Base-by-base conservation (phyloP, 306 rosid species). In the Alnus rubra region DNA sequence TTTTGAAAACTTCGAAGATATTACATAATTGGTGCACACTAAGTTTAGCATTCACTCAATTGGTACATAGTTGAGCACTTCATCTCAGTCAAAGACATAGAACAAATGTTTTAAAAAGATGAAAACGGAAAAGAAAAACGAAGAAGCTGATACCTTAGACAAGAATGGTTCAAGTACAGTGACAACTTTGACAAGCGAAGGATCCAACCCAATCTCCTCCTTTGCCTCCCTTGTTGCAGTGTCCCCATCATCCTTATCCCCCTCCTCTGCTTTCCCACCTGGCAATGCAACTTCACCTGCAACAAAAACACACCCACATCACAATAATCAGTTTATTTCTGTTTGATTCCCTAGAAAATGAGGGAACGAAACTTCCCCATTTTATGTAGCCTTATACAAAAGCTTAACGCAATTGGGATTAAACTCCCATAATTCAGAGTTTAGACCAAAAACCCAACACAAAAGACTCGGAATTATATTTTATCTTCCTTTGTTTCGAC, bases 281-380 rank as follows among this genome's bases (percentile, higher is more conserved):
- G 98, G 98, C 90, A 95, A 88, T 15, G 98, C 82, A 78, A 95
- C 88, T 82, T 95, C 98, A 78, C 98, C 98, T 95, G 91, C 79
- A 84, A 48, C 37, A 18, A 76, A 28, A 30, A 65, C 45, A 2
- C 53, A 45, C 56, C 45, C 31, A 79, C 67, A 79, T 63, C 58
- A 59, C 48, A 52, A 60, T 65, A 59, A 52, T 56, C n/a, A 62
- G 7, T 50, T 48, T 56, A 37, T 48, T 39, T 77, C 76, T 69
- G 45, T 30, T 64, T 23, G 35, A 13, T 28, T 58, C 37, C 64
- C 10, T 7, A n/a, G 15, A 55, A 55, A 55, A 7, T 2, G 28
- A n/a, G 10, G 5, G 33, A 59, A 10, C 28, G 16, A 28, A 28
- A 9, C 3, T 1, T 9, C 4, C 35, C 15, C 65, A 9, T 23